Base-by-base conservation (phyloP, 129 eudicot genomes). In the Flaveria ramosissima region DNA sequence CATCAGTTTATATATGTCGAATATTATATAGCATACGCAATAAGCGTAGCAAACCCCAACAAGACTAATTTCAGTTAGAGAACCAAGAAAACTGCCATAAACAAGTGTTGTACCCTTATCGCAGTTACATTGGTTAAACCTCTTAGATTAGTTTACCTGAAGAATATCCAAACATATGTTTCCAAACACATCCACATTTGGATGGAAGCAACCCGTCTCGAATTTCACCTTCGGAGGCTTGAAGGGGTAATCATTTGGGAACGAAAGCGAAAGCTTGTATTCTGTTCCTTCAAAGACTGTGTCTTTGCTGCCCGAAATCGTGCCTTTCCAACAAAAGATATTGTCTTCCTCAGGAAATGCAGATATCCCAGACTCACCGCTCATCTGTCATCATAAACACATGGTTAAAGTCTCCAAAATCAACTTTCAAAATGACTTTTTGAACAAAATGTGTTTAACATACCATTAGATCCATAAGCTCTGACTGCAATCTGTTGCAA, bases 331-430 rank as follows among this genome's bases (percentile, higher is more conserved):
- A 68, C 73, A 83, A 80, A 89, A 94, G 61, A 94, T 89, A 89
- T 94, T 94, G 83, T 94, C 97, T 51, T 91, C 99, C 73, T 91
- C 97, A 9, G 99, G 99, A 77, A 94, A 94, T 0, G 99, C 99
- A 21, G 97, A 94, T 68, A 94, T 80, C 21, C 93, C 97, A 46
- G 96, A 36, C 73, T 89, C 96, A 12, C 96, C 97, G 71, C 97
- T 82, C 97, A 94, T 94, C 99, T 94, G 42, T 14, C 69, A 81
- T 68, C 42, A 16, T 3, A n/a, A 12, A 55, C 26, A 55, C 12
- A 55, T 11, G 8, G 24, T 23, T 11, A 23, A 23, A 59, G 16
- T 3, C 23, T 21, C 30, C 26, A 8, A 8, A 56, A 20, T 56
- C 12, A 53, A 53, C 23, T 17, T 53, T 16, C 19, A 36, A 36